Base-by-base conservation (phyloP, 331 rosid species). In the Saraca asoca region DNA sequence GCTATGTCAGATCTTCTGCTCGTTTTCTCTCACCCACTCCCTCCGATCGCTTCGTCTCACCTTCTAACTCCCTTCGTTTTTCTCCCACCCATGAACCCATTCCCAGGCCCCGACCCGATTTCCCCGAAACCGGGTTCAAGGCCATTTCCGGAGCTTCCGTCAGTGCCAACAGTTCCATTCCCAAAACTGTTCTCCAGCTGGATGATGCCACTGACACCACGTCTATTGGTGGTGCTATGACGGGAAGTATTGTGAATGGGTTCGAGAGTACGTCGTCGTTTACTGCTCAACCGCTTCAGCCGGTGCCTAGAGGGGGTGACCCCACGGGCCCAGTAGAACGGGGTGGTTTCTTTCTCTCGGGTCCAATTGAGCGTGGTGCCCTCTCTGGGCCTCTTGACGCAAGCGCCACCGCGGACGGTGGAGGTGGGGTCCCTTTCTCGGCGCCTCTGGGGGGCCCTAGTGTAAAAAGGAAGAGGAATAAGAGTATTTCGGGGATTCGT, bases 71-170 rank as follows among this genome's bases (percentile, higher is more conserved):
- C 2, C 92, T 88, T 5, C 98, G 96, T 3, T 91, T 88, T 69
- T 91, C 98, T 2, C 95, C 98, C 0, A 43, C 95, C 13, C 95
- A 88, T 33, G 93, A 91, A 0, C 38, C 77, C 0, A 31, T 29
- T 12, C 20, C 74, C 7, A 51, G 77, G 56, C 53, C 71, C 75
- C 83, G 95, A 70, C 61, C 95, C 85, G 86, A 86, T 0, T 65
- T 51, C 0, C 87, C 72, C 5, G 96, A 85, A 71, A 91, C 96
- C 43, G 87, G 80, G 1, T 91, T 91, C 71, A 82, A 78, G 63
- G 72, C 98, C 68, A 91, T 91, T 76, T 91, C 98, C 9, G 98
- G 98, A 9, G 98, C 98, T 20, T 85, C 98, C 14, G 98, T 91
- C 2, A 91, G 98, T 13, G 98, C 98, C 16, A 91, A 91, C 68